These are phyloP conservation scores for Xylariaceae sp. DNA, from an alignment of 2,329 filamentous ascomycete genomes.

Conservation along the genomic window DNA sequence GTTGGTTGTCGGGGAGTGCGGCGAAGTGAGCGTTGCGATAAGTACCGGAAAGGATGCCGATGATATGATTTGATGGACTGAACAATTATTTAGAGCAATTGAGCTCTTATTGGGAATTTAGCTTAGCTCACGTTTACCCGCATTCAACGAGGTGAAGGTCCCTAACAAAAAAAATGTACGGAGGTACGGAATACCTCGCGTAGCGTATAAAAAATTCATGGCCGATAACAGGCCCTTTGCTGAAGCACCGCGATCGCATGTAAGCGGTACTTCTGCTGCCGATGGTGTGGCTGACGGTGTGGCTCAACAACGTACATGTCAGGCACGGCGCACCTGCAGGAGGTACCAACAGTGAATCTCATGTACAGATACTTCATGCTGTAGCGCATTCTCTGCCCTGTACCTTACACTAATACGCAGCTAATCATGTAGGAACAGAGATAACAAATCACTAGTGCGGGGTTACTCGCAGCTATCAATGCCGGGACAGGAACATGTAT, in stretches of 20 bases:
- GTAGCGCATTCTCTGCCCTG: too few relatives aligned
- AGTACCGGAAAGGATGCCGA: neutral
- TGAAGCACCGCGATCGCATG: neutral
- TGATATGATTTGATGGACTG: neutral
- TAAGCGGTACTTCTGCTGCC: neutral
- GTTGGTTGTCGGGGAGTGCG: neutral
- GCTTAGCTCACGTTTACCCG: neutral
- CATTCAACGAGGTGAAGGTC: too few relatives aligned
- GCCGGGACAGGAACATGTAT: neutral
- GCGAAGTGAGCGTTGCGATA: slow-evolving; percentile 2
- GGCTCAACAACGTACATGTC: neutral
- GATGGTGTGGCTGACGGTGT: neutral
- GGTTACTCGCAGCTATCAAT: neutral
- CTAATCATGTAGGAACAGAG: too few relatives aligned
- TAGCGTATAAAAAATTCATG: neutral
- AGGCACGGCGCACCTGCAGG: neutral
- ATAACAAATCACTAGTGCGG: neutral
- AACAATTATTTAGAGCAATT: neutral
- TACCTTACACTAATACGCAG: too few relatives aligned
- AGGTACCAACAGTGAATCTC: neutral
- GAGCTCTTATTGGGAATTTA: neutral
- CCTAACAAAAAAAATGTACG: neutral
- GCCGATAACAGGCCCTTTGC: neutral
- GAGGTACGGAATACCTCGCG: neutral
- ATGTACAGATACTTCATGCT: too few relatives aligned